A percentile compares a stretch with the other conserved stretches of the same genome.
Evolutionary conservation across 1,284 basidiomycete species (phyloP).

Genomic region (Jaminaea rosea): DNA sequence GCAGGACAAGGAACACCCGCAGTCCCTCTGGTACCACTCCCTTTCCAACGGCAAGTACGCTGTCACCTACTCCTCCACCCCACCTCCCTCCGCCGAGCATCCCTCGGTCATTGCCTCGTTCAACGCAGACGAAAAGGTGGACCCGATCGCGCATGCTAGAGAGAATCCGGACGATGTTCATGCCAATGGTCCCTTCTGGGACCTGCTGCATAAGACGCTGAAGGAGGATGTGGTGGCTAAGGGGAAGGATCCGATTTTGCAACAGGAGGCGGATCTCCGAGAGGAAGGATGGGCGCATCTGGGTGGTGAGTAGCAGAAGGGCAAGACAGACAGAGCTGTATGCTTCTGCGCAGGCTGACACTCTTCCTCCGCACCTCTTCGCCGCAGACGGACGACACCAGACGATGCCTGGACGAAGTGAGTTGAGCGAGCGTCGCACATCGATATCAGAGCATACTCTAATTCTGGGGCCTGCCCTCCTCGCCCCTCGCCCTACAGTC

Average conservation of each 20-base stretch:
- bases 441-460: too few relatives aligned
- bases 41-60: constrained; percentile 4
- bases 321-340: neutral
- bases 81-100: neutral
- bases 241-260: constrained; percentile 24
- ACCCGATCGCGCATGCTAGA: neutral
- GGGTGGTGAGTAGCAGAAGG: constrained; percentile 12
- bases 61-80: constrained; percentile 1
- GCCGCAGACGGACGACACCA: constrained; percentile 23
- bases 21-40: neutral
- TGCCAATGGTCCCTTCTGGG: constrained; percentile 26
- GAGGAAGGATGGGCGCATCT: constrained; percentile 41
- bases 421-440: neutral
- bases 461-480: neutral
- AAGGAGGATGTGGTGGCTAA: constrained; percentile 17
- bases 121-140: neutral
- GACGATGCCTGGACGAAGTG: constrained; percentile 34
- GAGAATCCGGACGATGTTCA: constrained; percentile 2
- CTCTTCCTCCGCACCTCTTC: neutral
- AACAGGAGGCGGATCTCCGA: constrained; percentile 32
- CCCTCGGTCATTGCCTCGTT: constrained; percentile 2
- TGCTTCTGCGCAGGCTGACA: too few relatives aligned
- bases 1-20: too few relatives aligned
- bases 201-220: constrained; percentile 32
- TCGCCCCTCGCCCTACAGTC: neutral